A percentile compares a stretch with the other conserved stretches of the same genome.
Evolutionary conservation across 495 filamentous ascomycete genomes (phyloP).

Genomic region (Rostrohypoxylon terebratum): DNA sequence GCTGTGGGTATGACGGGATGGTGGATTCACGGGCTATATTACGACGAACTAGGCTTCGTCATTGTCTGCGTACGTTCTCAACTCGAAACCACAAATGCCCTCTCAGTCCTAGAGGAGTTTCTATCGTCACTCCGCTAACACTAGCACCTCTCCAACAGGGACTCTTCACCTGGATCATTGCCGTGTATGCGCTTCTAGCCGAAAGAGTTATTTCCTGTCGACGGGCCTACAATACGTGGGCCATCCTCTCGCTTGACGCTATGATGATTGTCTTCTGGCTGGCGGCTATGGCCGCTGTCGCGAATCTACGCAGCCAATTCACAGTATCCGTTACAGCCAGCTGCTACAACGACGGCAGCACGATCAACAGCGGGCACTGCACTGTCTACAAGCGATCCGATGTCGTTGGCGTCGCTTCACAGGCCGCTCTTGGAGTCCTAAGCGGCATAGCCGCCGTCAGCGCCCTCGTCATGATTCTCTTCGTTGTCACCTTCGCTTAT

Average conservation of each 20-base stretch:
- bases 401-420: slow-evolving; percentile 32
- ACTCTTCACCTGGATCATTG: slow-evolving; percentile 60
- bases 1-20: slow-evolving; percentile 54
- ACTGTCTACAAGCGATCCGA: slow-evolving; percentile 44
- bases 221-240: slow-evolving; percentile 59
- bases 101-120: background rate
- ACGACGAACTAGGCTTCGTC: slow-evolving; percentile 53
- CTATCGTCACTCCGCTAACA: slow-evolving; percentile 13
- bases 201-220: slow-evolving; percentile 54
- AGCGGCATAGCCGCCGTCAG: slow-evolving; percentile 58
- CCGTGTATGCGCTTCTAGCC: slow-evolving; percentile 54
- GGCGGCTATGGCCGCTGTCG: slow-evolving; percentile 59
- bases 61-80: slow-evolving; percentile 56
- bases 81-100: background rate
- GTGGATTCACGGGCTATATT: slow-evolving; percentile 57
- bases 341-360: slow-evolving; percentile 56
- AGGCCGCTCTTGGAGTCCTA: slow-evolving; percentile 49
- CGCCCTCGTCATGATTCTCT: slow-evolving; percentile 59
- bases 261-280: slow-evolving; percentile 62
- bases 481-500: slow-evolving; percentile 58
- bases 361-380: slow-evolving; percentile 54
- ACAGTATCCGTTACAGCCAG: slow-evolving; percentile 44
- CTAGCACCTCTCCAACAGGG: slow-evolving; percentile 42
- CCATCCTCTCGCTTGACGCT: slow-evolving; percentile 58
- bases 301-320: slow-evolving; percentile 56